These are phyloP conservation scores for Mortierella antarctica DNA, from an alignment of 192 early-diverging fungal species.

Conservation along the genomic window DNA sequence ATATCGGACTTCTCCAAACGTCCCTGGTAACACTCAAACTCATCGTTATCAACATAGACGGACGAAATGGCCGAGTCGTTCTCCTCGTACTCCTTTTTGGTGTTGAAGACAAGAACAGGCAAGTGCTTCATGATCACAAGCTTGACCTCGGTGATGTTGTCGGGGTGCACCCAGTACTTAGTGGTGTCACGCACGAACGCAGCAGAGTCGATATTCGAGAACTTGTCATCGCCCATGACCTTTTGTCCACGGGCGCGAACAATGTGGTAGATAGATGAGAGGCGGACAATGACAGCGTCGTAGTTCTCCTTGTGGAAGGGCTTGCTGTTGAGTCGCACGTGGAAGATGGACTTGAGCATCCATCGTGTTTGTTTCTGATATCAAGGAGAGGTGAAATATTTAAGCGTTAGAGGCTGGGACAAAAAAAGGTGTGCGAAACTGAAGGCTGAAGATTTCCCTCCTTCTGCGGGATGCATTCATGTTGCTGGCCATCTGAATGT, in stretches of 20 bases:
- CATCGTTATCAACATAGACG: constrained; percentile 93
- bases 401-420: not conserved
- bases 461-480: too few relatives aligned
- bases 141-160: constrained; percentile 95
- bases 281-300: constrained; percentile 84
- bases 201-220: constrained; percentile 40
- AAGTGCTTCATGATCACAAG: constrained; percentile 89
- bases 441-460: too few relatives aligned
- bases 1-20: constrained; percentile 89
- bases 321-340: constrained; percentile 81
- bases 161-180: constrained; percentile 97
- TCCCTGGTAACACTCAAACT: constrained; percentile 89
- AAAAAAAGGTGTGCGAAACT: too few relatives aligned
- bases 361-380: constrained; percentile 61
- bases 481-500: too few relatives aligned
- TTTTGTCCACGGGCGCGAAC: constrained; percentile 43
- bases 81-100: constrained; percentile 63
- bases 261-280: constrained; percentile 82
- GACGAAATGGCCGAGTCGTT: constrained; percentile 92
- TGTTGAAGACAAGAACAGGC: constrained; percentile 90
- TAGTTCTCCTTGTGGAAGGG: constrained; percentile 90
- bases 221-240: constrained; percentile 26
- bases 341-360: constrained; percentile 82
- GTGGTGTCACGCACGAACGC: constrained; percentile 74
- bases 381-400: not conserved